phyloP scores from a whole-genome alignment of 495 filamentous ascomycete species.

The Cercophora newfieldiana region DNA sequence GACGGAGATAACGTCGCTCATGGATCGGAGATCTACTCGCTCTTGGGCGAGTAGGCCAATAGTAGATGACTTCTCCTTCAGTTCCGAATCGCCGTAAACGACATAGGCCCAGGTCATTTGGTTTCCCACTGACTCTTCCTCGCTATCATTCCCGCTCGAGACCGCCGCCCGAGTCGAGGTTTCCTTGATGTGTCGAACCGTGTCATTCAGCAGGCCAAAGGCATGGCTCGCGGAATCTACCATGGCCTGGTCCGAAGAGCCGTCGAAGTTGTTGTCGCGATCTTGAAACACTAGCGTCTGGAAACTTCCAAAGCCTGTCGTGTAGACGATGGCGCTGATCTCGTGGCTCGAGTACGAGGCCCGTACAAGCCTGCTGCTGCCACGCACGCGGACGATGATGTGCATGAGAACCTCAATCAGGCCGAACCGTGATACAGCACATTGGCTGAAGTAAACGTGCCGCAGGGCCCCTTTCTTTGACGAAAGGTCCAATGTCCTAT shows the following conservation, averaged over 20 bases:
- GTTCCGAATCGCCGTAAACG: not conserved
- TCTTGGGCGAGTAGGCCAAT: no score
- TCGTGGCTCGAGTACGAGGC: constrained; percentile 16
- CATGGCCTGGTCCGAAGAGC: not conserved
- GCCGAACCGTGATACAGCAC: no score
- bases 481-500: no score
- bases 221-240: not conserved
- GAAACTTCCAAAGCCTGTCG: constrained; percentile 24
- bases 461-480: no score
- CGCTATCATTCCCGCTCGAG: not conserved
- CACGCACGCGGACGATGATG: no score
- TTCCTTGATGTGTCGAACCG: not conserved
- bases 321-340: constrained; percentile 22
- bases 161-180: not conserved
- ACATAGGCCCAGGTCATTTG: not conserved
- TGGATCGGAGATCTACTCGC: not conserved
- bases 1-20: constrained; percentile 7
- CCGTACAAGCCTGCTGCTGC: not conserved
- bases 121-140: not conserved
- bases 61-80: no score
- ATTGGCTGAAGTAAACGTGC: no score
- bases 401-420: no score
- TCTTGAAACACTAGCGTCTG: constrained; percentile 20
- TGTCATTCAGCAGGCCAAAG: not conserved
- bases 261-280: constrained; percentile 1